phyloP scores from a whole-genome alignment of 495 filamentous ascomycete species.

The Aspergillus avenaceus region DNA sequence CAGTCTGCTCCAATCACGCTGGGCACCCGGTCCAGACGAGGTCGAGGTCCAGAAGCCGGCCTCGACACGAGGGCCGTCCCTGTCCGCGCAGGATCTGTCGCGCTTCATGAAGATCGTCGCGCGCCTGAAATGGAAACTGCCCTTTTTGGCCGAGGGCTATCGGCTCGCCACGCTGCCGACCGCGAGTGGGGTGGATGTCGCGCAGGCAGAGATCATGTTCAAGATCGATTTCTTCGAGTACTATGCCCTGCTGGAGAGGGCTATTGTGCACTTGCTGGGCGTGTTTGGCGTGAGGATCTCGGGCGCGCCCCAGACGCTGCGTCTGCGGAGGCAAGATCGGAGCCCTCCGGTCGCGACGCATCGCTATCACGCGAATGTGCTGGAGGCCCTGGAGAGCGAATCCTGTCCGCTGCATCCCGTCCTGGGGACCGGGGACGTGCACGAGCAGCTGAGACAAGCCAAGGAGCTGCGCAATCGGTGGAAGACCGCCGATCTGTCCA shows the following conservation, averaged over 20 bases:
- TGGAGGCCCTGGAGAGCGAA: slow-evolving; percentile 47
- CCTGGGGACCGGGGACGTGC: slow-evolving; percentile 45
- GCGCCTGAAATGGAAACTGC: slow-evolving; percentile 57
- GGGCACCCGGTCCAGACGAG: not conserved
- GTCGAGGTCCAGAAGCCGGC: not conserved
- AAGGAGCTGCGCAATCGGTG: slow-evolving; percentile 65
- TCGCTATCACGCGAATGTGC: slow-evolving; percentile 61
- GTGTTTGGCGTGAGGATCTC: slow-evolving; percentile 51
- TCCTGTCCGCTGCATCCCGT: slow-evolving; percentile 47
- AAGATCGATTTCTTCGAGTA: slow-evolving; percentile 69
- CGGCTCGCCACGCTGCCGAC: slow-evolving; percentile 34
- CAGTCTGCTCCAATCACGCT: not conserved
- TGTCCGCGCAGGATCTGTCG: slow-evolving; percentile 38
- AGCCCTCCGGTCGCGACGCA: slow-evolving; percentile 29
- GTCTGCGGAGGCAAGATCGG: slow-evolving; percentile 1
- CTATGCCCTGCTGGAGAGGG: slow-evolving; percentile 62
- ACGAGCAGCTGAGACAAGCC: slow-evolving; percentile 47
- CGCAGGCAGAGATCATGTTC: slow-evolving; percentile 58
- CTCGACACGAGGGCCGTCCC: not conserved
- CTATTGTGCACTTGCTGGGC: slow-evolving; percentile 55
- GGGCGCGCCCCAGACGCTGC: slow-evolving; percentile 4
- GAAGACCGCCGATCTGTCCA: slow-evolving; percentile 53
- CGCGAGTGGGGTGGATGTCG: slow-evolving; percentile 12
- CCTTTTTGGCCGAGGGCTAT: slow-evolving; percentile 52
- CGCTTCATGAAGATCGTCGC: slow-evolving; percentile 55